These are phyloP conservation scores for Aspergillus piperis DNA, from an alignment of 2,329 filamentous ascomycete genomes.

Conservation along the genomic window DNA sequence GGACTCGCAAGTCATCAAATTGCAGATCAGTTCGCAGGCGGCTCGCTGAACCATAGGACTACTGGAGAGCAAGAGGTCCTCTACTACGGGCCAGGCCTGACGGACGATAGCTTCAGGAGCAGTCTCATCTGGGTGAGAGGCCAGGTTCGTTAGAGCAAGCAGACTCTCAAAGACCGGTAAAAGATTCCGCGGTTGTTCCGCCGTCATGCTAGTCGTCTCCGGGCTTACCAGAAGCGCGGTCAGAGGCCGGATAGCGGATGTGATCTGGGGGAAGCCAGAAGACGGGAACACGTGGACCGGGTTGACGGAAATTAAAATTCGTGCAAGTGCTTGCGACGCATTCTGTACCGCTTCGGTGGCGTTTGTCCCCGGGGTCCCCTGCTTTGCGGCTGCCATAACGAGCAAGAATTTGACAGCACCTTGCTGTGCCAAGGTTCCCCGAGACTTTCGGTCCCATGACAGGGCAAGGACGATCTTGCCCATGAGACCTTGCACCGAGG, in stretches of 20 bases:
- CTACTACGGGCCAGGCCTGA: slow-evolving; percentile 71
- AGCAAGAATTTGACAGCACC: slow-evolving; percentile 87
- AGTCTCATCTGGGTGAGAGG: slow-evolving; percentile 57
- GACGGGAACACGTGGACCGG: slow-evolving; percentile 81
- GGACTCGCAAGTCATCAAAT: slow-evolving; percentile 60
- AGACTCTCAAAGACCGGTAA: slow-evolving; percentile 88
- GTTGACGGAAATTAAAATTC: slow-evolving; percentile 84
- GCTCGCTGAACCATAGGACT: slow-evolving; percentile 79
- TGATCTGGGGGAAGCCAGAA: slow-evolving; percentile 69
- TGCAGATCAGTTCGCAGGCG: slow-evolving; percentile 86
- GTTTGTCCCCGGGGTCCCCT: slow-evolving; percentile 40
- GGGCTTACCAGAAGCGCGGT: slow-evolving; percentile 70
- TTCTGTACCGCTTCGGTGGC: slow-evolving; percentile 52
- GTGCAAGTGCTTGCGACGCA: slow-evolving; percentile 77
- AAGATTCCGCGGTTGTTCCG: slow-evolving; percentile 66
- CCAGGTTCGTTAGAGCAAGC: slow-evolving; percentile 91
- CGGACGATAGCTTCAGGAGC: slow-evolving; percentile 72
- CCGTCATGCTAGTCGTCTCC: slow-evolving; percentile 54
- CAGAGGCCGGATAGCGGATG: slow-evolving; percentile 80
- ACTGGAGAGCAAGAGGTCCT: slow-evolving; percentile 77
- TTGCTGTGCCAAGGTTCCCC: slow-evolving; percentile 84
- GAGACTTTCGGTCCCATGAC: slow-evolving; percentile 69
- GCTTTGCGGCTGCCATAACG: slow-evolving; percentile 57
- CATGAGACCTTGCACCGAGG: slow-evolving; percentile 69
- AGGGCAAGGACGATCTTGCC: slow-evolving; percentile 77